Percentiles rank a stretch among this genome's conserved stretches.
These are phyloP conservation scores for Leccinum uliginosum DNA, from an alignment of 768 basidiomycete genomes.

Conservation along the genomic window DNA sequence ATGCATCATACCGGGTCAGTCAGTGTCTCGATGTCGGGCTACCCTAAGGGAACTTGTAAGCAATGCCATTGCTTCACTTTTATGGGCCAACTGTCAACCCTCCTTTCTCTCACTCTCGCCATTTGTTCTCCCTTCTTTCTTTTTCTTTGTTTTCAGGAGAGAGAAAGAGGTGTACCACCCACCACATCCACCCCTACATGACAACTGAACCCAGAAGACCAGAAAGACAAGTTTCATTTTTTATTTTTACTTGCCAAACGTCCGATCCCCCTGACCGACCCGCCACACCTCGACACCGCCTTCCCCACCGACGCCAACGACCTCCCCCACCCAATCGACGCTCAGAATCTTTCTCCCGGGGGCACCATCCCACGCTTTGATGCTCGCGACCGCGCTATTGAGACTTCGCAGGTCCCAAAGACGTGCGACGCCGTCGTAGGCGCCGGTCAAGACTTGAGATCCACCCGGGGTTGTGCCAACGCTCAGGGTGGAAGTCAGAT, in stretches of 20 bases:
- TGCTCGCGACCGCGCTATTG: constrained; percentile 58
- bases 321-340: constrained; percentile 53
- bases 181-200: background rate
- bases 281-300: constrained; percentile 65
- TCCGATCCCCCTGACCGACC: constrained; percentile 32
- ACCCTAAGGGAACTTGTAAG: background rate
- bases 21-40: background rate
- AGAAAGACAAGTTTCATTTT: background rate
- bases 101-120: background rate
- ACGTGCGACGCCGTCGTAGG: constrained; percentile 73
- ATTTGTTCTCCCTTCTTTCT: background rate
- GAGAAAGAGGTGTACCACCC: background rate
- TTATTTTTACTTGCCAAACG: constrained; percentile 3
- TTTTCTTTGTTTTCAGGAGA: background rate
- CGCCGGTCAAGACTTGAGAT: constrained; percentile 63
- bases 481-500: background rate
- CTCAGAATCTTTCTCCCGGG: constrained; percentile 50
- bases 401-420: constrained; percentile 77
- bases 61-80: background rate
- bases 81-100: background rate
- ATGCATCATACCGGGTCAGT: background rate
- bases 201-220: background rate
- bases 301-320: constrained; percentile 60
- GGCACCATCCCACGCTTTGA: constrained; percentile 53
- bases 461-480: background rate